Evolutionary conservation across 306 rosid genomes (phyloP).

Genomic region (Pyrus pyrifolia): DNA sequence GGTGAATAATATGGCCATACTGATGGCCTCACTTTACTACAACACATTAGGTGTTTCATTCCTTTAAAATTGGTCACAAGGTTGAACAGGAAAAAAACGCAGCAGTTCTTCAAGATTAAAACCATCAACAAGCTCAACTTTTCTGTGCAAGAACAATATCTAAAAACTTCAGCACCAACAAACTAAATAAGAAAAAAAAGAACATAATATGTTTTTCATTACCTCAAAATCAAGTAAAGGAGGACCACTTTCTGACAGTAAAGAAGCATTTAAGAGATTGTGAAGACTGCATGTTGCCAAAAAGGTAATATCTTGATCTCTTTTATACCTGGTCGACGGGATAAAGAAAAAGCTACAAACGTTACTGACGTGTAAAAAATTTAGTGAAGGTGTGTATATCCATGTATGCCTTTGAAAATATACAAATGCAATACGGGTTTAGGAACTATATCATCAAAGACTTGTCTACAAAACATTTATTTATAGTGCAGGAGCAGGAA

Average conservation of each 20-base stretch:
- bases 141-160: background rate
- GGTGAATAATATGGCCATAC: background rate
- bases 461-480: constrained; percentile 10
- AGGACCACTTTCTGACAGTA: constrained; percentile 87
- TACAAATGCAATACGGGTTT: background rate
- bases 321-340: constrained; percentile 59
- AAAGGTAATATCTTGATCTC: constrained; percentile 73
- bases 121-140: background rate
- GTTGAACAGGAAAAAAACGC: background rate
- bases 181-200: background rate
- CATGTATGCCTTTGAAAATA: background rate
- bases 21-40: background rate
- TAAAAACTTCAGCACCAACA: background rate
- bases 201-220: constrained; percentile 16
- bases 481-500: constrained; percentile 7
- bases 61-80: background rate
- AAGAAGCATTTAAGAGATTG: constrained; percentile 68
- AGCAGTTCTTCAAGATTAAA: background rate
- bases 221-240: constrained; percentile 99
- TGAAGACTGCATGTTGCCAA: constrained; percentile 86
- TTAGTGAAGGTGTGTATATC: background rate
- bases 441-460: constrained; percentile 7
- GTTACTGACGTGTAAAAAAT: constrained; percentile 7
- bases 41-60: background rate
- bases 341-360: constrained; percentile 12